Base-by-base conservation (phyloP, 768 basidiomycete species). In the Boletus insuetus region DNA sequence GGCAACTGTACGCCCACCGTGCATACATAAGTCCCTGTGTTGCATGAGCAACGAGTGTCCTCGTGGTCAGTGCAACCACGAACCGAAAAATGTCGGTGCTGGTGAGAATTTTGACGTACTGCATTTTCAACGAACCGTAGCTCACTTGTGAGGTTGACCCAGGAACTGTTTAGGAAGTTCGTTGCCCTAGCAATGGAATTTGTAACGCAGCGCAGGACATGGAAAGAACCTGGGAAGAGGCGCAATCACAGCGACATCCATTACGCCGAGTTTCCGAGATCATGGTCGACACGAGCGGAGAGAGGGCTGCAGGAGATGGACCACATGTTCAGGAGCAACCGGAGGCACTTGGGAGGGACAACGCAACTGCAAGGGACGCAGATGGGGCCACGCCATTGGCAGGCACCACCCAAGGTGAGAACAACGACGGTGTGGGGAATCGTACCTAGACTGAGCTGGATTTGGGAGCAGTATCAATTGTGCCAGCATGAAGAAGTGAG, bases 31-130 rank as follows among this genome's bases (percentile, higher is more conserved):
- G 54, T 59, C 58, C 53, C 56, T 56, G 51, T 29, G 10, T 48
- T 51, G 66, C 48, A 54, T n/a, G 54, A 44, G 50, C 22, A 55
- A 52, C 46, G 34, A 43, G 50, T 34, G 46, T 55, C 62, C 64
- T 64, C 64, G 66, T 70, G 69, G 66, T 55, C 39, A 55, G 52
- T 51, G 39, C 60, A 62, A 60, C 51, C 56, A 53, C 59, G 61
- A 59, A 64, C 54, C 50, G 31, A 64, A 56, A 55, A 44, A 69
- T 69, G 68, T 46, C 68, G 31, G 64, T 69, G 58, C 55, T 70
- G 66, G 68, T 69, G 53, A 66, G 68, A 45, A 44, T 42, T 62
- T 53, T 35, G 29, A 62, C 38, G 34, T 50, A 59, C 43, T 58
- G 53, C 17, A 49, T 52, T 48, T 26, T 40, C 53, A 41, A 48